These are phyloP conservation scores for Neurospora cerealis DNA, from an alignment of 495 filamentous ascomycete genomes.

Conservation along the genomic window DNA sequence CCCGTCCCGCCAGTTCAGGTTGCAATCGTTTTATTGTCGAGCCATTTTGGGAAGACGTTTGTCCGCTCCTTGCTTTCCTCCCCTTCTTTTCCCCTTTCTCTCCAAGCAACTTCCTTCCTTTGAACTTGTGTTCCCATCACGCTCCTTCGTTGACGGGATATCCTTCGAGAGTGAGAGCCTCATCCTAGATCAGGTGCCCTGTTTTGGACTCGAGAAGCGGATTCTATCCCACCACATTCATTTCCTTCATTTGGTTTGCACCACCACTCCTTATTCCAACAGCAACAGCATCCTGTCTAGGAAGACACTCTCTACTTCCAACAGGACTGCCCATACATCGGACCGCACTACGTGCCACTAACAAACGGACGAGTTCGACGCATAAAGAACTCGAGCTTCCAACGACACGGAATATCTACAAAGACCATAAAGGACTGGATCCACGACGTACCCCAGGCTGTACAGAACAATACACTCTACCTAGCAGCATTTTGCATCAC, in stretches of 20 bases:
- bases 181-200: not conserved
- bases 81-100: not conserved
- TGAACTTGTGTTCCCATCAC: not conserved
- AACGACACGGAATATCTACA: not conserved
- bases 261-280: not conserved
- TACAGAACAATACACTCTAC: not conserved
- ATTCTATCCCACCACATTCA: not conserved
- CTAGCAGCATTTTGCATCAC: not conserved
- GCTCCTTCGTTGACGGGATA: not conserved
- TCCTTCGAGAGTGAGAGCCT: not conserved
- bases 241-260: not conserved
- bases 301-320: not conserved
- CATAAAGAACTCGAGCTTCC: not conserved
- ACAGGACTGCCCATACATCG: not conserved
- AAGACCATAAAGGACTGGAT: slow-evolving; percentile 5
- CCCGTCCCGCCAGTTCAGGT: not conserved
- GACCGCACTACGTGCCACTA: not conserved
- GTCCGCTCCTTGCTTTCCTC: not conserved
- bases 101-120: not conserved
- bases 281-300: not conserved
- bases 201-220: not conserved
- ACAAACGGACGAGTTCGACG: not conserved
- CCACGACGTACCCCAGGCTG: slow-evolving; percentile 1
- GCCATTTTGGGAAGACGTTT: not conserved
- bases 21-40: not conserved